Evolutionary conservation across 768 basidiomycete species (phyloP).

Genomic region (Amanita pallidorosea): DNA sequence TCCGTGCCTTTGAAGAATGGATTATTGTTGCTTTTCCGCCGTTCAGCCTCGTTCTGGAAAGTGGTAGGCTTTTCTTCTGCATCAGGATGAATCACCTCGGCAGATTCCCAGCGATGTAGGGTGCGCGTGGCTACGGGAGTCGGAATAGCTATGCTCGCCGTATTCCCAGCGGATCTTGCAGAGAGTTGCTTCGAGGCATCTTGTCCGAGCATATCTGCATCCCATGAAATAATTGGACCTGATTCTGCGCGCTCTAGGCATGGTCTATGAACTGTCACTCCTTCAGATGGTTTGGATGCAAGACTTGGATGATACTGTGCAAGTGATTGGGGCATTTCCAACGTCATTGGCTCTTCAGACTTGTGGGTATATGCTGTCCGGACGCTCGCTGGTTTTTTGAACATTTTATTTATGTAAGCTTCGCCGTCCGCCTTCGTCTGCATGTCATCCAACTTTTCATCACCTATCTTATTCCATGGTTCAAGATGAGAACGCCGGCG

Average conservation of each 20-base stretch:
- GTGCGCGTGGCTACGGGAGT: constrained; percentile 46
- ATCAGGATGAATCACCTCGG: constrained; percentile 28
- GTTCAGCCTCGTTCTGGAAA: constrained; percentile 14
- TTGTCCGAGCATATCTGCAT: neutral
- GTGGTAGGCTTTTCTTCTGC: constrained; percentile 15
- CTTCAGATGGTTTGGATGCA: constrained; percentile 15
- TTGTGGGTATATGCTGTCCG: constrained; percentile 41
- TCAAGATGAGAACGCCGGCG: constrained; percentile 35
- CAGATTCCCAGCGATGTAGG: constrained; percentile 59
- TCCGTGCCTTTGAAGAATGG: constrained; percentile 28
- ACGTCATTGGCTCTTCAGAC: constrained; percentile 29
- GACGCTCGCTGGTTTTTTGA: constrained; percentile 51
- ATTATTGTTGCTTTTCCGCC: constrained; percentile 30
- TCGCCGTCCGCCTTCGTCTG: constrained; percentile 34
- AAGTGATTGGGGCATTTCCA: constrained; percentile 37
- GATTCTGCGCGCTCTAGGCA: constrained; percentile 35
- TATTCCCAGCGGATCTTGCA: constrained; percentile 19
- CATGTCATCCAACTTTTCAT: constrained; percentile 37
- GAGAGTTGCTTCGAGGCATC: neutral
- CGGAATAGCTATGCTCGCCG: constrained; percentile 46
- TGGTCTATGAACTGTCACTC: constrained; percentile 16
- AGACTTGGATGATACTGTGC: constrained; percentile 46
- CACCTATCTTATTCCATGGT: constrained; percentile 49
- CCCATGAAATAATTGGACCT: constrained; percentile 39
- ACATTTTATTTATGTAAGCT: constrained; percentile 54